Evolutionary conservation across 139 green algal genomes (phyloP), one percentile per base, ranked within the genome.

Genomic region (Pleodorina starrii): DNA sequence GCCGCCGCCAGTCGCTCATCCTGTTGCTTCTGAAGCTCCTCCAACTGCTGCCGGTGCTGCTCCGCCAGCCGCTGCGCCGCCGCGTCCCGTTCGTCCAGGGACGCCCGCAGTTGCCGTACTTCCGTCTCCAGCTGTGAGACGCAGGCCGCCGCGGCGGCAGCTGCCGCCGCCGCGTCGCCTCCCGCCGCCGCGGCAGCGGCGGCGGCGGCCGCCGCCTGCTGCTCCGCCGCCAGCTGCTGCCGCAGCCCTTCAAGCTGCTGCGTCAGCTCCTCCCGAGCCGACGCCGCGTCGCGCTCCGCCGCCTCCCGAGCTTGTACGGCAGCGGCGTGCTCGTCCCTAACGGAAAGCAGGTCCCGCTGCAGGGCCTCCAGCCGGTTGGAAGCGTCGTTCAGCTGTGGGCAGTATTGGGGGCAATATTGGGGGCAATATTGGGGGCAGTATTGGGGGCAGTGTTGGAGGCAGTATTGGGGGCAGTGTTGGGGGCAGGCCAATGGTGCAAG

Each of bases 341-440:
- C 32, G 19, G 82, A n/a, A 19, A 25, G 11, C 2, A 80, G 44
- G 25, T 88, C 63, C 9, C 27, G 4, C 19, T 69, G 82, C 14
- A 88, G 68, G 5, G 66, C 82, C 63, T 88, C 82, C 60, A 88
- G n/a, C 9, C 25, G n/a, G 21, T 16, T n/a, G 44, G 66, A 79
- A 1, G 82, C 63, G 0, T 79, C 82, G 43, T 88, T 63, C n/a
- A 88, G 25, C 82, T 87, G 60, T 48, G 35, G 7, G 46, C 44
- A n/a, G n/a, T n/a, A n/a, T n/a, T n/a, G n/a, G n/a, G n/a, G n/a
- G n/a, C n/a, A n/a, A n/a, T n/a, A n/a, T n/a, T n/a, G n/a, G n/a
- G n/a, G n/a, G n/a, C n/a, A n/a, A n/a, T n/a, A n/a, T n/a, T n/a
- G n/a, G n/a, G n/a, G n/a, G n/a, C n/a, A n/a, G n/a, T n/a, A n/a